Percentiles rank a stretch among this genome's conserved stretches.
Evolutionary conservation across 2,329 filamentous ascomycete species (phyloP).

Genomic region (Alternaria incomplexa): DNA sequence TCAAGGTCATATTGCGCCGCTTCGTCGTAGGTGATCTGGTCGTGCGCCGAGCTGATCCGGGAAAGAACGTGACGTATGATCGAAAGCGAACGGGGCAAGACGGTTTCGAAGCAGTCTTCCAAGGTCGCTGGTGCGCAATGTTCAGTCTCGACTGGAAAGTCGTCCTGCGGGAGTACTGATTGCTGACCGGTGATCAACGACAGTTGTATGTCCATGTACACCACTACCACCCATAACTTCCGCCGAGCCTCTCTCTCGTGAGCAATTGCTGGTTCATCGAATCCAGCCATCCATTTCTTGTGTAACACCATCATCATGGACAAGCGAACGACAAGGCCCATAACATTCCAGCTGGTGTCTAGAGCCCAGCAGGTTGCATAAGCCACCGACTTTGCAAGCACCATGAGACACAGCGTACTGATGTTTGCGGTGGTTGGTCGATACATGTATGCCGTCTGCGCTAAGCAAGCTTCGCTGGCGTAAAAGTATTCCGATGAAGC

Average conservation of each 20-base stretch:
- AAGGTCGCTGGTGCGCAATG: neutral
- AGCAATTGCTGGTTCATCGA: neutral
- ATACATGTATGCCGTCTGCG: conserved; percentile 28
- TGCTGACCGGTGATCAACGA: neutral
- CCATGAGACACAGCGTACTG: conserved; percentile 26
- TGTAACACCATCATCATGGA: conserved; percentile 27
- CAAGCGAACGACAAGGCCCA: conserved; percentile 24
- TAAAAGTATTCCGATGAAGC: conserved; percentile 22
- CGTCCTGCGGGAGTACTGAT: neutral
- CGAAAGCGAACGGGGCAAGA: neutral
- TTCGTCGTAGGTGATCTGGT: neutral
- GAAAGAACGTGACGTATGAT: neutral
- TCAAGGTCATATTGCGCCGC: neutral
- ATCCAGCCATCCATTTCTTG: conserved; percentile 17
- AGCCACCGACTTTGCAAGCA: conserved; percentile 29
- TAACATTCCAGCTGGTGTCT: conserved; percentile 28
- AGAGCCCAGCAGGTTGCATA: conserved; percentile 31
- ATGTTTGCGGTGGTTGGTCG: conserved; percentile 19
- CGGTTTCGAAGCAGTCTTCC: neutral
- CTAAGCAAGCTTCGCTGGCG: conserved; percentile 29
- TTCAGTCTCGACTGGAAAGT: neutral
- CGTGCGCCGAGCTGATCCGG: neutral
- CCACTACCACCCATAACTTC: neutral
- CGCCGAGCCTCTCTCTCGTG: neutral
- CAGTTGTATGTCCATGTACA: neutral